A percentile compares a stretch with the other conserved stretches of the same genome.
Evolutionary conservation across 768 basidiomycete species (phyloP).

Genomic region (Boletellus ananiceps): DNA sequence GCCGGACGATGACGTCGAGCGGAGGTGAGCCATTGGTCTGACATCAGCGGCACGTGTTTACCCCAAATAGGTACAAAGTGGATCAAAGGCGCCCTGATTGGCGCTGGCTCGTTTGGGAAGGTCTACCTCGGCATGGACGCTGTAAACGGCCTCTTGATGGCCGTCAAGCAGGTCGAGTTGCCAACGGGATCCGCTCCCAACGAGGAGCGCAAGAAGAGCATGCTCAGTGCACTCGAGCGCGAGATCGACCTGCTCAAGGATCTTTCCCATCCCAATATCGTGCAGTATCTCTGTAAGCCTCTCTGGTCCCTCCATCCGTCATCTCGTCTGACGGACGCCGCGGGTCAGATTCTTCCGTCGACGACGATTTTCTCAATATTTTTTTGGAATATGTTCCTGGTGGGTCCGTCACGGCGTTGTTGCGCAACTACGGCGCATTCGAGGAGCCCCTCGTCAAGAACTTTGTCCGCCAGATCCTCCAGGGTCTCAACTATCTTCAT

Average conservation of each 20-base stretch:
- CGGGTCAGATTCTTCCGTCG: constrained; percentile 80
- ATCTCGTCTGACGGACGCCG: background rate
- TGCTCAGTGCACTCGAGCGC: constrained; percentile 86
- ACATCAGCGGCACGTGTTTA: background rate
- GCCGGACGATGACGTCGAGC: constrained; percentile 49
- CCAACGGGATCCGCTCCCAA: constrained; percentile 79
- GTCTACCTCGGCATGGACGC: constrained; percentile 97
- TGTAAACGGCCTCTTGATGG: constrained; percentile 86
- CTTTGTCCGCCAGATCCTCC: constrained; percentile 88
- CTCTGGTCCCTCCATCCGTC: background rate
- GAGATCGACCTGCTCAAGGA: constrained; percentile 94
- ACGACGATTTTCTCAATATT: constrained; percentile 88
- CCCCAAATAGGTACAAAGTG: constrained; percentile 71
- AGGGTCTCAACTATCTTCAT: constrained; percentile 86
- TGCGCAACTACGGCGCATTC: constrained; percentile 91
- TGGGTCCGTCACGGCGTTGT: constrained; percentile 84
- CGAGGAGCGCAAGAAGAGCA: constrained; percentile 89
- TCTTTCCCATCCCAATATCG: constrained; percentile 92
- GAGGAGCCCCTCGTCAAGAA: constrained; percentile 90
- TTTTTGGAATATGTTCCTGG: constrained; percentile 97
- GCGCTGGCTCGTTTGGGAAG: constrained; percentile 91
- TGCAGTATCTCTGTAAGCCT: constrained; percentile 90
- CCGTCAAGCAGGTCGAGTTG: constrained; percentile 95
- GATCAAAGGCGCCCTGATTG: constrained; percentile 95
- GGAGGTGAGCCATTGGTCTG: constrained; percentile 40